phyloP scores from a whole-genome alignment of 2,329 filamentous ascomycete species.

The Chrysoporthe cubensis region DNA sequence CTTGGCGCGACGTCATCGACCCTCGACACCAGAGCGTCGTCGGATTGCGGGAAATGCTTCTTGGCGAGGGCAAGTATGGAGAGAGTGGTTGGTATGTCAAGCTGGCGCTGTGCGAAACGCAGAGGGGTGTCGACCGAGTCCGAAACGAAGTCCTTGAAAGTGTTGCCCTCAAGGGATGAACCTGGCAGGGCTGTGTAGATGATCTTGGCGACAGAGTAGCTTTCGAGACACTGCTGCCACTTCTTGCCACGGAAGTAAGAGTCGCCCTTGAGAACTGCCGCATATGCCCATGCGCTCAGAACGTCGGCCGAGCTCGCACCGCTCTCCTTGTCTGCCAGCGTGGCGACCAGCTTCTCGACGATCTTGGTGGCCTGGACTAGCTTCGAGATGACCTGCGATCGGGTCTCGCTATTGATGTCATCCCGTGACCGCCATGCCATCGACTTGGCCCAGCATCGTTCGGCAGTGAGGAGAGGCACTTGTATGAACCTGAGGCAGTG shows the following conservation, averaged over 20 bases:
- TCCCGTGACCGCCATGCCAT: constrained; percentile 96
- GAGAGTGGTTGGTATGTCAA: constrained; percentile 83
- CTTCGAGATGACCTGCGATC: constrained; percentile 87
- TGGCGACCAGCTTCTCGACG: constrained; percentile 68
- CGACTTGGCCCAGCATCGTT: constrained; percentile 81
- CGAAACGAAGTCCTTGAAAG: constrained; percentile 83
- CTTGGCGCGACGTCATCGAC: constrained; percentile 73
- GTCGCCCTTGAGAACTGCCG: constrained; percentile 74
- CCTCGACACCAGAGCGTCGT: constrained; percentile 63
- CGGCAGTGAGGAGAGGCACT: constrained; percentile 81
- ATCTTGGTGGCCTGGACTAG: constrained; percentile 77
- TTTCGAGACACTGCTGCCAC: constrained; percentile 78
- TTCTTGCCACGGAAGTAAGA: constrained; percentile 84
- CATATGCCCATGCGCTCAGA: constrained; percentile 86
- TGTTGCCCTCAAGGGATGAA: constrained; percentile 66
- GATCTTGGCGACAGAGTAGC: constrained; percentile 76
- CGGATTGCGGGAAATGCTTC: constrained; percentile 73
- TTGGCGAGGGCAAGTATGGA: constrained; percentile 79
- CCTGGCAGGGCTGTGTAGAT: constrained; percentile 79
- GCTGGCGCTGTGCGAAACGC: constrained; percentile 90
- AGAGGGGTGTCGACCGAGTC: constrained; percentile 91
- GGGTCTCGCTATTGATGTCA: constrained; percentile 76
- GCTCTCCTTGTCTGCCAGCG: constrained; percentile 68
- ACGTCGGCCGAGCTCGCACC: constrained; percentile 72
- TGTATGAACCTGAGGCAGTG: constrained; percentile 66